These are phyloP conservation scores for Aureobasidium uvarum DNA, from an alignment of 2,329 filamentous ascomycete species.

Conservation along the genomic window DNA sequence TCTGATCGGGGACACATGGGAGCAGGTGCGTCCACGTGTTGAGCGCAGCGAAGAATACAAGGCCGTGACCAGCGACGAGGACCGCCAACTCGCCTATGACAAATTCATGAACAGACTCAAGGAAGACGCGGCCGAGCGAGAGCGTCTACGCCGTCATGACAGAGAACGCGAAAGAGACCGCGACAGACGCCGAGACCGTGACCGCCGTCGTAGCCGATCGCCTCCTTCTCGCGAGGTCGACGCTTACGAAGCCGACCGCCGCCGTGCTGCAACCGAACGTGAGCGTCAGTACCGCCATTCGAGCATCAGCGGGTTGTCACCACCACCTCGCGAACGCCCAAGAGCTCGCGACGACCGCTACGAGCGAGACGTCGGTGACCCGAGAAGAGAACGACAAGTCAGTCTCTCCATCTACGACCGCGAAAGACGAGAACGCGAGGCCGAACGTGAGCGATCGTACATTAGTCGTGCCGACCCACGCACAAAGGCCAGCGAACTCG, in stretches of 20 bases:
- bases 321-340: slow-evolving; percentile 33
- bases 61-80: slow-evolving; percentile 77
- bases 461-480: slow-evolving; percentile 76
- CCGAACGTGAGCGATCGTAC: slow-evolving; percentile 85
- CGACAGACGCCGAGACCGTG: slow-evolving; percentile 46
- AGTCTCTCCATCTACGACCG: slow-evolving; percentile 71
- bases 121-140: slow-evolving; percentile 71
- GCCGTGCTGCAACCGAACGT: slow-evolving; percentile 88
- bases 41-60: slow-evolving; percentile 81
- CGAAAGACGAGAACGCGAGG: slow-evolving; percentile 82
- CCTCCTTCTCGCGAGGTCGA: slow-evolving; percentile 76
- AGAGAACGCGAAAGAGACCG: slow-evolving; percentile 41
- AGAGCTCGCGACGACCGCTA: slow-evolving; percentile 32
- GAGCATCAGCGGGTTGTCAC: slow-evolving; percentile 43
- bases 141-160: slow-evolving; percentile 47
- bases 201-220: slow-evolving; percentile 42
- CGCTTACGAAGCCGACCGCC: slow-evolving; percentile 90
- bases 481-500: slow-evolving; percentile 79
- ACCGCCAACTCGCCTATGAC: slow-evolving; percentile 80
- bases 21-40: slow-evolving; percentile 77
- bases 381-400: slow-evolving; percentile 37
- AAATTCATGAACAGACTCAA: slow-evolving; percentile 89
- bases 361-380: slow-evolving; percentile 33
- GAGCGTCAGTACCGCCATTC: slow-evolving; percentile 90
- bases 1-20: slow-evolving; percentile 75